Percentiles rank a stretch among this genome's conserved stretches.
These are phyloP conservation scores for Westerdykella aurantiaca DNA, from an alignment of 2,329 filamentous ascomycete species.

Conservation along the genomic window DNA sequence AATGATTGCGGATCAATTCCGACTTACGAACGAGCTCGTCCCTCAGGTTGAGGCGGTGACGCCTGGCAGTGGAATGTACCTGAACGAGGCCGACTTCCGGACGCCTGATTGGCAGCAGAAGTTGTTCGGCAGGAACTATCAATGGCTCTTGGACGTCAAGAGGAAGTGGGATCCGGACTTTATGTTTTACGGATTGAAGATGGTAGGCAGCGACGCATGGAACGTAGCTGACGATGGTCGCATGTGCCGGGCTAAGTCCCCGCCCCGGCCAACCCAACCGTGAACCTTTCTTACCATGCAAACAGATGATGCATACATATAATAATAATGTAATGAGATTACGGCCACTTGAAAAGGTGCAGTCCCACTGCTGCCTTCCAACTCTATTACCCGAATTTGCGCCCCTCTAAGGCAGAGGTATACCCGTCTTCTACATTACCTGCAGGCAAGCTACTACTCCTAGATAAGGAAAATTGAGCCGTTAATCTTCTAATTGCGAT, in stretches of 20 bases:
- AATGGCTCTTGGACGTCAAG: constrained; percentile 16
- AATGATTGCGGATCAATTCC: constrained; percentile 1
- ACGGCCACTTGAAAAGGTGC: too few species aligned
- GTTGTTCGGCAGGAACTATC: constrained; percentile 22
- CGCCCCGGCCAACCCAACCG: not conserved
- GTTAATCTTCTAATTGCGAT: too few species aligned
- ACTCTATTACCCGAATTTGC: too few species aligned
- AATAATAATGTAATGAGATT: too few species aligned
- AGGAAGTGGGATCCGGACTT: constrained; percentile 16
- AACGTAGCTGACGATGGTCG: constrained; percentile 8
- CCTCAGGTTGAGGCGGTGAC: constrained; percentile 19
- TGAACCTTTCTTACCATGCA: not conserved
- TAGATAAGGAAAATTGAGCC: too few species aligned
- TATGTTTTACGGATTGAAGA: constrained; percentile 15
- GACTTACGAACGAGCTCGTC: constrained; percentile 20
- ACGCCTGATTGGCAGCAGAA: constrained; percentile 18
- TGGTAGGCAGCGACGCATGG: constrained; percentile 21
- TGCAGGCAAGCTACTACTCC: too few species aligned
- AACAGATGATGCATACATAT: too few species aligned
- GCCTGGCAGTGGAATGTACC: constrained; percentile 20
- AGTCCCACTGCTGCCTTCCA: too few species aligned
- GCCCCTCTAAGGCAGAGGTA: too few species aligned
- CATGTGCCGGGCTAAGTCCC: constrained; percentile 5
- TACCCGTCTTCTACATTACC: too few species aligned
- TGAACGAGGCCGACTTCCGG: constrained; percentile 27